Evolutionary conservation across 331 rosid species (phyloP).

Genomic region (Acacia pycnantha): DNA sequence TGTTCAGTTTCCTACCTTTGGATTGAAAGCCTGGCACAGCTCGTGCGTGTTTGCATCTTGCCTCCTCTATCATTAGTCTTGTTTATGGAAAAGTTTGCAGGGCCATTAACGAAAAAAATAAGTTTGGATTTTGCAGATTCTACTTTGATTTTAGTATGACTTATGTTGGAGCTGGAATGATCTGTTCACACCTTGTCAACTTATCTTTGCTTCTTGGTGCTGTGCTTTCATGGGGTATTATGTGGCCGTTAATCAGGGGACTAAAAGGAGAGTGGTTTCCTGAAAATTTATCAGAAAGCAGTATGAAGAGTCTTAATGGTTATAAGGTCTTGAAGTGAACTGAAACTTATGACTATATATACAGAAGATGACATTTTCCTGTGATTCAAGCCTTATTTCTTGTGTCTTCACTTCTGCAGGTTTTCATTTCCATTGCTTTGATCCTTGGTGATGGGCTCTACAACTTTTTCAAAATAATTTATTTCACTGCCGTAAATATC

Average conservation of each 20-base stretch:
- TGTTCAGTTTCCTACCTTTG: slow-evolving; percentile 90
- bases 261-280: slow-evolving; percentile 97
- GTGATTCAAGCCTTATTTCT: slow-evolving; percentile 18
- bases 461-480: slow-evolving; percentile 80
- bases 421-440: slow-evolving; percentile 84
- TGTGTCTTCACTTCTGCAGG: slow-evolving; percentile 50
- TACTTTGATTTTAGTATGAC: slow-evolving; percentile 96
- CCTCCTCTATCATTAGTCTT: slow-evolving; percentile 5
- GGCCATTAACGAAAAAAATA: slow-evolving; percentile 20
- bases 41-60: slow-evolving; percentile 55
- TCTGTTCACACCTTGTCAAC: slow-evolving; percentile 94
- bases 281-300: slow-evolving; percentile 67
- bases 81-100: slow-evolving; percentile 18
- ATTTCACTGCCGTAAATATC: slow-evolving; percentile 62
- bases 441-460: slow-evolving; percentile 98
- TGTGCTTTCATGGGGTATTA: slow-evolving; percentile 95
- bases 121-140: slow-evolving; percentile 62
- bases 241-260: slow-evolving; percentile 90
- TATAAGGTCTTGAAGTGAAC: slow-evolving; percentile 66
- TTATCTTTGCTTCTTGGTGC: slow-evolving; percentile 92
- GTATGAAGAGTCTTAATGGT: slow-evolving; percentile 95
- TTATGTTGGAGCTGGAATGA: slow-evolving; percentile 99
- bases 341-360: background rate
- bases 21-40: slow-evolving; percentile 80
- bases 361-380: background rate